Evolutionary conservation across 179 eudicot genomes (phyloP), one percentile per base, ranked within the genome.

Genomic region (Actinidia arguta): DNA sequence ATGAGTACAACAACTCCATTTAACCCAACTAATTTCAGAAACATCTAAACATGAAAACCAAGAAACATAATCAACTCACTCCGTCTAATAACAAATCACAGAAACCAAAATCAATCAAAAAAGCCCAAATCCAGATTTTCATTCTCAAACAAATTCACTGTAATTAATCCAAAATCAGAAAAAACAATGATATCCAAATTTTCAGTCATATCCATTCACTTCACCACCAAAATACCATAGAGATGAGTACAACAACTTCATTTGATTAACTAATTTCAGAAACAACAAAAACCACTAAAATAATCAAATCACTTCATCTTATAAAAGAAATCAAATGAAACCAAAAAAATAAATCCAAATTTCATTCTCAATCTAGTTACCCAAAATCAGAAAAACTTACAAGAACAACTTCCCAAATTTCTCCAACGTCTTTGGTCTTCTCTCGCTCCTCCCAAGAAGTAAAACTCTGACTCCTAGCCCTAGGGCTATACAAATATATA

Each of bases 341-440:
- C 48, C 11, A 50, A 83, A 81, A 78, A n/a, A 55, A 73, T 11
- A 22, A 83, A 77, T 63, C 84, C 82, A 54, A 80, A 16, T 47
- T 79, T 31, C 39, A 42, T 77, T 59, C 12, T 17, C 78, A 73
- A 48, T 58, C 24, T 74, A 73, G 36, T 13, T 18, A 66, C 78
- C 8, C 12, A 42, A 85, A 82, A 66, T 80, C 47, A 71, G 3
- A 81, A 82, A 70, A 72, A 88, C 88, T 88, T 78, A 88, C 90
- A 80, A 54, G 78, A 59, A 81, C 75, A 64, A 61, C 36, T 39
- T 80, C 58, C 22, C 18, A 72, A 36, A 76, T 70, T 36, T 51
- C 50, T 4, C 17, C 1, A 51, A 20, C 54, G 27, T 52, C 75
- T 63, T 25, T 69, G 72, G 25, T 68, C 54, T 42, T 46, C 69